phyloP scores from a whole-genome alignment of 1,139 yeast species.

The Pneumocystis oryctolagi region DNA sequence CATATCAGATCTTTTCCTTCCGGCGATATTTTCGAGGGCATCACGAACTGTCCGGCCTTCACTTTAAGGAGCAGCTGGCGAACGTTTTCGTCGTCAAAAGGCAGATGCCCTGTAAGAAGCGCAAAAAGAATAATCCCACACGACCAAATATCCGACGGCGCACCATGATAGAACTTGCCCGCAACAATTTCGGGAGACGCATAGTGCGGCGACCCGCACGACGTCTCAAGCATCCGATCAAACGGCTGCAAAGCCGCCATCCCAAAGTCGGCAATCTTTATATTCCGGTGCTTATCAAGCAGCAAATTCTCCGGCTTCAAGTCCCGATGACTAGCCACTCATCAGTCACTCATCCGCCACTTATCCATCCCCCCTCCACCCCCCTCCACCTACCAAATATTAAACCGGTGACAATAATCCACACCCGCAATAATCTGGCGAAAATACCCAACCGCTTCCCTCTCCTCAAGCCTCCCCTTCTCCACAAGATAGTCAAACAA shows the following conservation, averaged over 20 bases:
- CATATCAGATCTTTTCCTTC: conserved; percentile 82
- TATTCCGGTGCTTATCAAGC: conserved; percentile 70
- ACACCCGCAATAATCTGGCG: conserved; percentile 88
- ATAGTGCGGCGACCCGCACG: conserved; percentile 97
- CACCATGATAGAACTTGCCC: conserved; percentile 87
- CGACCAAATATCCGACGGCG: conserved; percentile 96
- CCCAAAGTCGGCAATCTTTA: conserved; percentile 96
- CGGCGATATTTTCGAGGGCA: conserved; percentile 63
- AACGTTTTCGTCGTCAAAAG: conserved; percentile 92
- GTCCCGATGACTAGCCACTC: conserved; percentile 62
- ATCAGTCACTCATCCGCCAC: background rate
- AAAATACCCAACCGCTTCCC: conserved; percentile 78
- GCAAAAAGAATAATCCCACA: conserved; percentile 95
- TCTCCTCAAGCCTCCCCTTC: conserved; percentile 74
- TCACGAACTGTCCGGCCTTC: conserved; percentile 70
- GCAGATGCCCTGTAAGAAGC: conserved; percentile 80
- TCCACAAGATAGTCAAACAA: conserved; percentile 80
- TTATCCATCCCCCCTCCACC: conserved; percentile 14
- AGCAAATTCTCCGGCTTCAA: conserved; percentile 87
- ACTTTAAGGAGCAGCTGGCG: conserved; percentile 74
- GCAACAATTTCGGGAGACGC: conserved; percentile 97
- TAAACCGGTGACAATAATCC: conserved; percentile 81
- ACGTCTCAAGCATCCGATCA: conserved; percentile 73
- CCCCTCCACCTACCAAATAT: conserved; percentile 34
- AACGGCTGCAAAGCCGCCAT: conserved; percentile 97